Conservation (phyloP, 345 rosid species). For the Brassica napus region DNA sequence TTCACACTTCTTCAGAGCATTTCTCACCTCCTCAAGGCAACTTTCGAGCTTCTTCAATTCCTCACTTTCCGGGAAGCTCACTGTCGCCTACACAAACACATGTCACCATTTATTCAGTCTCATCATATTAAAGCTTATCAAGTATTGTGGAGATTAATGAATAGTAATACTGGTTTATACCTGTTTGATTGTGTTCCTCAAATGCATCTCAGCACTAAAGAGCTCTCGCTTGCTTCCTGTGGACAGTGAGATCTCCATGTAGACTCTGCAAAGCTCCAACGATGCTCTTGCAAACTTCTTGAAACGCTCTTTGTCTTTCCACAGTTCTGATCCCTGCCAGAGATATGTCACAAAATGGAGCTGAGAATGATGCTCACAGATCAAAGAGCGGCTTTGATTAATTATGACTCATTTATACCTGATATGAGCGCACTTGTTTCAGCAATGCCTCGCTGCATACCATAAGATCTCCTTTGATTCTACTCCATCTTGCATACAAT, state of each 20-base stretch:
- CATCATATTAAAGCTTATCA: background rate
- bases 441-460: constrained; percentile 89
- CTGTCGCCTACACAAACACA: constrained; percentile 54
- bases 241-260: constrained; percentile 69
- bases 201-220: constrained; percentile 77
- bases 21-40: constrained; percentile 58
- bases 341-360: constrained; percentile 16
- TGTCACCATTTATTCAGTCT: background rate
- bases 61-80: constrained; percentile 53
- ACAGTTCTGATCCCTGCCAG: constrained; percentile 76
- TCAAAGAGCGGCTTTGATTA: background rate
- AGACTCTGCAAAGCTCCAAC: constrained; percentile 75
- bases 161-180: constrained; percentile 37
- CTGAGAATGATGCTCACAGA: background rate
- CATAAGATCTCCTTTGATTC: constrained; percentile 77
- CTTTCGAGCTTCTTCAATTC: constrained; percentile 63
- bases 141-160: background rate
- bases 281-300: constrained; percentile 70
- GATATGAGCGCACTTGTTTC: constrained; percentile 95
- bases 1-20: constrained; percentile 42
- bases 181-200: constrained; percentile 70
- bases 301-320: constrained; percentile 82
- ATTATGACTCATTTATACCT: constrained; percentile 48
- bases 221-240: constrained; percentile 76
- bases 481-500: constrained; percentile 88